These are phyloP conservation scores for Cutaneotrichosporon mucoides DNA, from an alignment of 1,284 basidiomycete genomes.

Conservation along the genomic window DNA sequence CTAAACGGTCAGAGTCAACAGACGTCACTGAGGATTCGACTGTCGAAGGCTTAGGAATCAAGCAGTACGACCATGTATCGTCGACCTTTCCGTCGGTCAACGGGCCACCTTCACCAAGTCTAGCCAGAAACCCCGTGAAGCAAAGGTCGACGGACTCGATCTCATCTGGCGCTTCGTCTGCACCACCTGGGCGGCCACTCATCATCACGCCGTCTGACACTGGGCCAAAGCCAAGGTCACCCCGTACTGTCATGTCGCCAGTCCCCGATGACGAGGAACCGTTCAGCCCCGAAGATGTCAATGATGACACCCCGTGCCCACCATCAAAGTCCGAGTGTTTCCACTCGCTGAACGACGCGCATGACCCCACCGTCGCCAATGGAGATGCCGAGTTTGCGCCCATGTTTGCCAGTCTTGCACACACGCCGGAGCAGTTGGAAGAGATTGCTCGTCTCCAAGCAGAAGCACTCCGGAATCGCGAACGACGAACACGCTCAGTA, in stretches of 20 bases:
- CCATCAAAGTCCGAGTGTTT: neutral
- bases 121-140: neutral
- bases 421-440: constrained; percentile 42
- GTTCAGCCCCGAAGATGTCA: neutral
- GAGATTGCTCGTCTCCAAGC: constrained; percentile 37
- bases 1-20: neutral
- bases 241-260: neutral
- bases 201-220: constrained; percentile 17
- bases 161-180: constrained; percentile 16
- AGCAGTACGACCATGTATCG: neutral
- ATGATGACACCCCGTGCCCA: neutral
- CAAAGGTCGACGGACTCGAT: constrained; percentile 7
- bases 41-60: constrained; percentile 17
- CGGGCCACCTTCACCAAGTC: neutral
- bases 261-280: neutral
- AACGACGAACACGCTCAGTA: too few species aligned
- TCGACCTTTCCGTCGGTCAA: constrained; percentile 15
- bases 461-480: constrained; percentile 16
- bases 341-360: neutral
- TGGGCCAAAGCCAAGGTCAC: neutral
- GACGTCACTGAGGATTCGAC: neutral
- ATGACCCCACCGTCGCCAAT: neutral
- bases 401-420: constrained; percentile 41
- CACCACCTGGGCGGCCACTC: constrained; percentile 8
- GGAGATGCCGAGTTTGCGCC: constrained; percentile 20